phyloP scores from a whole-genome alignment of 768 basidiomycete species.

The Xerocomellus chrysenteron region DNA sequence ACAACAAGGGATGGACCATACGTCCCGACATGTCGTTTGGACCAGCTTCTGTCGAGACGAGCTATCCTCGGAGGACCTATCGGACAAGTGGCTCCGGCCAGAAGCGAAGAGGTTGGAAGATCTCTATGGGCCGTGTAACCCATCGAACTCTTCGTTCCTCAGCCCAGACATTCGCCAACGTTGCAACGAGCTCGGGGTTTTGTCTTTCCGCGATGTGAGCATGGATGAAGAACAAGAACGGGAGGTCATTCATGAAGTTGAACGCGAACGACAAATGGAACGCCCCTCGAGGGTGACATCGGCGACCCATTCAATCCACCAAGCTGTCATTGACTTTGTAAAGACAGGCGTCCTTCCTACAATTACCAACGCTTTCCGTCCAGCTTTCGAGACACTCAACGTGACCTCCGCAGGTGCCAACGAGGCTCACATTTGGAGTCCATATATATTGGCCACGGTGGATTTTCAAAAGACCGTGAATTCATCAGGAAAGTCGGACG shows the following conservation, averaged over 20 bases:
- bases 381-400: neutral
- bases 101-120: slow-evolving; percentile 40
- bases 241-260: slow-evolving; percentile 45
- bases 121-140: neutral
- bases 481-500: neutral
- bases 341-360: neutral
- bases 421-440: slow-evolving; percentile 25
- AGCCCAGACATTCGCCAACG: neutral
- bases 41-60: slow-evolving; percentile 9
- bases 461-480: slow-evolving; percentile 17
- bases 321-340: neutral
- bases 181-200: slow-evolving; percentile 9
- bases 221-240: slow-evolving; percentile 41
- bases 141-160: neutral
- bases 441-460: slow-evolving; percentile 5
- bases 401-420: neutral
- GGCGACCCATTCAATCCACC: slow-evolving; percentile 15
- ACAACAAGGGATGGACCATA: slow-evolving; percentile 42
- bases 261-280: slow-evolving; percentile 40
- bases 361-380: neutral
- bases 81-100: slow-evolving; percentile 37
- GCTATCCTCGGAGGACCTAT: slow-evolving; percentile 8
- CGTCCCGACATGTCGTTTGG: slow-evolving; percentile 28
- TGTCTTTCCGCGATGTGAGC: neutral
- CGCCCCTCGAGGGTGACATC: slow-evolving; percentile 32